Evolutionary conservation across 306 rosid genomes (phyloP), one percentile per base, ranked within the genome.

Genomic region (Pyrus bretschneideri): DNA sequence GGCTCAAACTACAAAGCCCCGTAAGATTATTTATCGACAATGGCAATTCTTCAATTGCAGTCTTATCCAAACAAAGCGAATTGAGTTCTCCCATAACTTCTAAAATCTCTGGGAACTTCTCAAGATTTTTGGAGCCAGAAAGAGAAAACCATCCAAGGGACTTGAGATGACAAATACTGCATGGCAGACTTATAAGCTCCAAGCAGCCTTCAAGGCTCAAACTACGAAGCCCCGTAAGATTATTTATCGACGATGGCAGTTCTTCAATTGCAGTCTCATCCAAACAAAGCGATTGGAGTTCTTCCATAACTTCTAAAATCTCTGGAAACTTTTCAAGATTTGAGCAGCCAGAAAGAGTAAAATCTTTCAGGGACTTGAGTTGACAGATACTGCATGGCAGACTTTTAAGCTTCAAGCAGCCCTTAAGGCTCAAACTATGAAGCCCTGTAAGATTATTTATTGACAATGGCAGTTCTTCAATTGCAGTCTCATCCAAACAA

Each of bases 251-350:
- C 1, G 10, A 8, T 2, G 57, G 74, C n/a, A 79, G 22, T 65
- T 73, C 69, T 54, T 40, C 2, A 2, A 79, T 79, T 2, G 35
- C 62, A 5, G 67, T 54, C 22, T 9, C 4, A 25, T 42, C 63
- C 8, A 79, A 73, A 6, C 5, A 4, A 6, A 79, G 78, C 15
- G 1, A n/a, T 0, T 19, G 0, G 7, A 70, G 1, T 1, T 12
- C 0, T 1, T 3, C 18, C 78, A 72, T 79, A 19, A 52, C 45
- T 25, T 57, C 73, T 2, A 23, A 54, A 57, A 67, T 66, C 18
- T 79, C 54, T 9, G 78, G 82, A 22, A 79, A 79, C 13, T n/a
- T 21, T 5, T 42, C 13, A 2, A 79, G 38, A 0, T 13, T 73
- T 0, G 72, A 52, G 38, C 66, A 79, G 2, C 54, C 70, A 1